These are phyloP conservation scores for Sarocladium oryzae DNA, from an alignment of 2,329 filamentous ascomycete species.

Conservation along the genomic window DNA sequence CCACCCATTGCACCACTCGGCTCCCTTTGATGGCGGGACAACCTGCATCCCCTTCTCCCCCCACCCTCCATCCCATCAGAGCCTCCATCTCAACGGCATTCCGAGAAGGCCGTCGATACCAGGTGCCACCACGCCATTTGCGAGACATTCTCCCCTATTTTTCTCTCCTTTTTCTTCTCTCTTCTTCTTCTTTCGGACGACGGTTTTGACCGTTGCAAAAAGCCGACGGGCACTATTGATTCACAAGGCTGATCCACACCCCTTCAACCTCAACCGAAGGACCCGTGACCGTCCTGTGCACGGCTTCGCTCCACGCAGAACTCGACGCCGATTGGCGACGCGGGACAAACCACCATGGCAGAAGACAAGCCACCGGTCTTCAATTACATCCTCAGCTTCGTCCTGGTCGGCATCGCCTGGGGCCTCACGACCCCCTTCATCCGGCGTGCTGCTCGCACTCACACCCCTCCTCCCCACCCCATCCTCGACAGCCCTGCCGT, in stretches of 20 bases:
- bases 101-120: neutral
- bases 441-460: slow-evolving; percentile 72
- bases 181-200: neutral
- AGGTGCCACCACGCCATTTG: neutral
- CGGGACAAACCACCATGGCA: slow-evolving; percentile 9
- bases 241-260: slow-evolving; percentile 1
- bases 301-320: too few species aligned
- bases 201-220: neutral
- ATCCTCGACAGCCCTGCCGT: slow-evolving; percentile 45
- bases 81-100: slow-evolving; percentile 4
- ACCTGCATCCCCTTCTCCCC: too few species aligned
- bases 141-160: too few species aligned
- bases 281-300: neutral
- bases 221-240: neutral
- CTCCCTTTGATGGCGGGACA: neutral
- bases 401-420: slow-evolving; percentile 89
- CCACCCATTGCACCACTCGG: neutral
- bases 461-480: slow-evolving; percentile 56
- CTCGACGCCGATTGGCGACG: too few species aligned
- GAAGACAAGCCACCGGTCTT: slow-evolving; percentile 46
- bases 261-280: neutral
- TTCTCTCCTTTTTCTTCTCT: too few species aligned
- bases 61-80: neutral
- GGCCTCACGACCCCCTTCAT: slow-evolving; percentile 91
- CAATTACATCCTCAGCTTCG: slow-evolving; percentile 83